Conservation (phyloP, 164 flowering plant species). For the Akebia trifoliata region DNA sequence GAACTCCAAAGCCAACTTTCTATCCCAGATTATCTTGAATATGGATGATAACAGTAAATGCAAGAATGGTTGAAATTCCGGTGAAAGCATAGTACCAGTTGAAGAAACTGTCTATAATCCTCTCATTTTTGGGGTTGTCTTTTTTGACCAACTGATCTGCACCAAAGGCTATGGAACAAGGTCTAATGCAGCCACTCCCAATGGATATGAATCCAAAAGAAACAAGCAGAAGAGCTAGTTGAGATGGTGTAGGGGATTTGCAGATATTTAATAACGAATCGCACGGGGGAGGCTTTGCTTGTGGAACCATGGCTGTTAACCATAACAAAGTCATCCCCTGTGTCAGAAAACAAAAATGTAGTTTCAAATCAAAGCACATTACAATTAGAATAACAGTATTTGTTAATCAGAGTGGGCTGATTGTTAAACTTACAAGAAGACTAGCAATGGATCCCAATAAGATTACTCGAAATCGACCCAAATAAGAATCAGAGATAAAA, state of each 20-base stretch:
- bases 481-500: conserved; percentile 51
- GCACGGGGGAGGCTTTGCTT: conserved; percentile 21
- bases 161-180: conserved; percentile 47
- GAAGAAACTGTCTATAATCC: conserved; percentile 28
- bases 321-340: conserved; percentile 41
- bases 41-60: conserved; percentile 33
- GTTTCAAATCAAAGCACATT: neutral
- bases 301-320: conserved; percentile 31
- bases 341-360: neutral
- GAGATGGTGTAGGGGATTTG: conserved; percentile 17
- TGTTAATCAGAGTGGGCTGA: neutral
- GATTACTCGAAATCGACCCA: conserved; percentile 53
- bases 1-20: conserved; percentile 43
- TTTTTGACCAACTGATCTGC: conserved; percentile 35
- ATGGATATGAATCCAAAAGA: conserved; percentile 37
- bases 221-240: conserved; percentile 22
- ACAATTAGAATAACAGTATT: neutral
- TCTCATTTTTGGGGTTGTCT: conserved; percentile 20
- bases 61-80: conserved; percentile 19
- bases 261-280: conserved; percentile 8
- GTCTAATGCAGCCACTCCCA: conserved; percentile 43
- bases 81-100: conserved; percentile 37
- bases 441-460: conserved; percentile 33
- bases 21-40: conserved; percentile 39
- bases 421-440: conserved; percentile 32